Evolutionary conservation across 2,329 filamentous ascomycete species (phyloP).

Genomic region (Colletotrichum spinosum): DNA sequence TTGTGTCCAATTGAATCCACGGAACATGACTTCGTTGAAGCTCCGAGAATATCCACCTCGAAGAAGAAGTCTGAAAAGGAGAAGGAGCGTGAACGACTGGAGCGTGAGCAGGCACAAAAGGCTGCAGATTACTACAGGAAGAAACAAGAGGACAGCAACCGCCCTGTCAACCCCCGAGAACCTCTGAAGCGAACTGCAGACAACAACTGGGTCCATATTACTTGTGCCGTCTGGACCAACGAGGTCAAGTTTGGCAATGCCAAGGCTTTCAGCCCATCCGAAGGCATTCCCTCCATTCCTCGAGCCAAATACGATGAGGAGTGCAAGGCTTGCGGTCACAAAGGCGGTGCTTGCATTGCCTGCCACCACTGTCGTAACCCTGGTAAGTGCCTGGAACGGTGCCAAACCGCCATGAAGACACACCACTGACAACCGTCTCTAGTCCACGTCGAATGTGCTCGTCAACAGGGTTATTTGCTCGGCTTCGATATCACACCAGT

Average conservation of each 20-base stretch:
- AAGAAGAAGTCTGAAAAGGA: conserved; percentile 94
- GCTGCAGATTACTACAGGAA: conserved; percentile 85
- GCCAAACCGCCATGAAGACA: conserved; percentile 39
- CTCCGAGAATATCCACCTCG: conserved; percentile 80
- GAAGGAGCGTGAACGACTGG: conserved; percentile 85
- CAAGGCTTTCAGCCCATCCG: conserved; percentile 83
- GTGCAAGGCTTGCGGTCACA: conserved; percentile 86
- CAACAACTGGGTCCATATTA: conserved; percentile 98
- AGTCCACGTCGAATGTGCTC: conserved; percentile 92
- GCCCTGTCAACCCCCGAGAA: conserved; percentile 86
- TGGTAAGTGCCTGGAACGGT: conserved; percentile 50
- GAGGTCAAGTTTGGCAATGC: conserved; percentile 94
- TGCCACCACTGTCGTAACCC: conserved; percentile 79
- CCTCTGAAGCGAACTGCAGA: conserved; percentile 93
- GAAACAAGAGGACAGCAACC: conserved; percentile 85
- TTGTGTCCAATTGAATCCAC: conserved; percentile 88
- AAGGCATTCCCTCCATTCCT: conserved; percentile 89
- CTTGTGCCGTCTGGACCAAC: conserved; percentile 90
- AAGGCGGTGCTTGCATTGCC: conserved; percentile 80
- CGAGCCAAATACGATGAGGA: conserved; percentile 77
- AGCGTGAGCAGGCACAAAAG: conserved; percentile 85
- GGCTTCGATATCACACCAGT: conserved; percentile 93
- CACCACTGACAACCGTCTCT: conserved; percentile 39
- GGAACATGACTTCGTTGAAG: conserved; percentile 85
- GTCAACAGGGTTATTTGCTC: conserved; percentile 82